Evolutionary conservation across 2,329 filamentous ascomycete genomes (phyloP).

Genomic region (Fusarium bulbicola): DNA sequence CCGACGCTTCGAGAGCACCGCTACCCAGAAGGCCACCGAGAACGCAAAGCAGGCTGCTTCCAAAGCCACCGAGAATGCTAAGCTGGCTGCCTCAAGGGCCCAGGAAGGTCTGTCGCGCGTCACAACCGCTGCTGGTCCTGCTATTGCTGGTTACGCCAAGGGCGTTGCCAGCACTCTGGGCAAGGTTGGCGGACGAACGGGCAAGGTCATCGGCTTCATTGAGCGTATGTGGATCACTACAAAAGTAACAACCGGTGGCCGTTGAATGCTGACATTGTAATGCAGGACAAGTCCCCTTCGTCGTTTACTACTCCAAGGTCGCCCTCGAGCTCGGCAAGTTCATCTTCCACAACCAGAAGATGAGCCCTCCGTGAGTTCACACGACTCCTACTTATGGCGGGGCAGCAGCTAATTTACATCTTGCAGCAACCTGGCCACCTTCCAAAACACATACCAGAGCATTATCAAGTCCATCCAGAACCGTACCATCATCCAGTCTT

Average conservation of each 20-base stretch:
- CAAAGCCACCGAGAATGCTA: slow-evolving; percentile 40
- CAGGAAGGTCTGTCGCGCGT: slow-evolving; percentile 85
- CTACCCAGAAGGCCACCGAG: slow-evolving; percentile 57
- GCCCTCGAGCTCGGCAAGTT: slow-evolving; percentile 87
- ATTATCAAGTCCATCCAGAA: slow-evolving; percentile 76
- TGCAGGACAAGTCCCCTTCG: slow-evolving; percentile 83
- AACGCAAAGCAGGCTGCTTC: slow-evolving; percentile 53
- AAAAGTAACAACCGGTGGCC: not conserved
- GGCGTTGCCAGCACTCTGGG: slow-evolving; percentile 72
- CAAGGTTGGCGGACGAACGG: slow-evolving; percentile 85
- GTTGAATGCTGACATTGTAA: slow-evolving; percentile 16
- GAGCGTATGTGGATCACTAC: slow-evolving; percentile 74
- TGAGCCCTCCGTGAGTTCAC: slow-evolving; percentile 87
- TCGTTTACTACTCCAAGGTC: slow-evolving; percentile 92
- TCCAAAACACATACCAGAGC: slow-evolving; percentile 88
- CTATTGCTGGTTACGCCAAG: slow-evolving; percentile 74
- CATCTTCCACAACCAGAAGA: slow-evolving; percentile 87
- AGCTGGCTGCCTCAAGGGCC: slow-evolving; percentile 68
- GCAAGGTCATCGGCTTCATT: slow-evolving; percentile 78
- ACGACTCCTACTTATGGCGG: slow-evolving; percentile 17
- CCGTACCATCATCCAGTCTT: slow-evolving; percentile 65
- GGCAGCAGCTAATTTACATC: slow-evolving; percentile 15
- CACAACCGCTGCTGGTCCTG: slow-evolving; percentile 80
- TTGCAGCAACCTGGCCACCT: slow-evolving; percentile 76
- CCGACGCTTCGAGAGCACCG: slow-evolving; percentile 70